phyloP scores from a whole-genome alignment of 1,284 basidiomycete genomes.

The Trichosporon sp. region DNA sequence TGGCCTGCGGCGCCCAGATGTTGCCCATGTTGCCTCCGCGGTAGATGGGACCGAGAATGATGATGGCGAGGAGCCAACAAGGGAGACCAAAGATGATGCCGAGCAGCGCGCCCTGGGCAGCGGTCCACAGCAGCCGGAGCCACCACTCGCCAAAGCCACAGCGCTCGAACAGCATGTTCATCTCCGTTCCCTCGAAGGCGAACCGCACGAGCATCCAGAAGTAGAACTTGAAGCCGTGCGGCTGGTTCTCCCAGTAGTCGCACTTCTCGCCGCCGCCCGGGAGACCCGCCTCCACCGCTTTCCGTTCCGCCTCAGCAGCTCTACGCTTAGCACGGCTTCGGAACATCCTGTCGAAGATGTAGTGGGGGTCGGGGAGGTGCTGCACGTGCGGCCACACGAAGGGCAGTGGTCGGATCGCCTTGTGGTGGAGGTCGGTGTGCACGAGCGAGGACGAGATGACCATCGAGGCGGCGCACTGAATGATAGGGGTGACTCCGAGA shows the following conservation, averaged over 20 bases:
- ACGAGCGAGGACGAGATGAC: slow-evolving; percentile 49
- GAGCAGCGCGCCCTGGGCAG: slow-evolving; percentile 43
- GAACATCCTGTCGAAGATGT: slow-evolving; percentile 20
- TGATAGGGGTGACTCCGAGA: slow-evolving; percentile 49
- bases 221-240: slow-evolving; percentile 31
- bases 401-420: slow-evolving; percentile 40
- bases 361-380: slow-evolving; percentile 45
- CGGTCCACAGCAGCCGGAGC: slow-evolving; percentile 40
- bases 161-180: slow-evolving; percentile 42
- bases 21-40: slow-evolving; percentile 39
- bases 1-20: slow-evolving; percentile 48
- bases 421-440: slow-evolving; percentile 48
- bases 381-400: slow-evolving; percentile 50
- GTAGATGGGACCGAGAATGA: slow-evolving; percentile 49
- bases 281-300: neutral
- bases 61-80: slow-evolving; percentile 44
- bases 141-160: slow-evolving; percentile 28
- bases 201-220: slow-evolving; percentile 47
- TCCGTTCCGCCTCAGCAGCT: neutral
- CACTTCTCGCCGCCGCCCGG: neutral
- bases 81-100: slow-evolving; percentile 49
- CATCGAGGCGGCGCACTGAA: slow-evolving; percentile 46
- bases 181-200: slow-evolving; percentile 50
- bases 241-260: neutral
- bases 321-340: neutral